Base-by-base conservation (phyloP, 2,329 filamentous ascomycete genomes). In the Passalora sequoiae region DNA sequence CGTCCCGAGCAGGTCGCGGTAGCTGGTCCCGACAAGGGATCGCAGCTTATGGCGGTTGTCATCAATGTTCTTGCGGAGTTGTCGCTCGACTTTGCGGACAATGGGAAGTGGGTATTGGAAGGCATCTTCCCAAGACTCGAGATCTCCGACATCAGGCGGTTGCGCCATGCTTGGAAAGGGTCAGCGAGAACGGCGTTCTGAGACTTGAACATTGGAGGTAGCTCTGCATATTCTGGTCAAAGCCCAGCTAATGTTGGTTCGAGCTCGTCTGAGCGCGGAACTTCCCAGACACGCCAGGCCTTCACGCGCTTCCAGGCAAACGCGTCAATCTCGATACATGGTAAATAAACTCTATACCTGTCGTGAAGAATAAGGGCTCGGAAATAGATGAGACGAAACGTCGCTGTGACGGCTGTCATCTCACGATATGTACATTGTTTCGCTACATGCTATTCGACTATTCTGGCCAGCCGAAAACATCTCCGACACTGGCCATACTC, bases 1-100 rank as follows among this genome's bases (percentile, higher is more conserved):
- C 0, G 91, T 96, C 40, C 86, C 86, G 19, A 97, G 80, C 6
- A 97, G 80, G 58, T 92, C 87, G 55, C 91, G 85, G 67, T 97
- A 97, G 59, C 79, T 78, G 56, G 76, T 72, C 15, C 81, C 81
- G 50, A 84, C 81, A 44, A 84, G 72, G 52, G 76, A 75, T 55
- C 81, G 74, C 56, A 84, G 70, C 67, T 80, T 81, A 65, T 81
- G 77, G 59, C 75, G 76, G 65, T 83, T 83, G 55, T 77, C 78
- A 36, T 75, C 68, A 53, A 80, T 75, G 62, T 78, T 76, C 47
- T 70, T 69, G 42, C 78, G 79, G 45, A 84, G 71, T 65, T 83
- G 78, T 61, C 76, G 74, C 63, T 83, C 79, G 58, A 84, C 70
- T 50, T 73, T 76, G 25, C 78, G 76, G 36, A 82, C 77, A 21